Conservation (phyloP, 495 filamentous ascomycete species). For the Podospora anserina region DNA sequence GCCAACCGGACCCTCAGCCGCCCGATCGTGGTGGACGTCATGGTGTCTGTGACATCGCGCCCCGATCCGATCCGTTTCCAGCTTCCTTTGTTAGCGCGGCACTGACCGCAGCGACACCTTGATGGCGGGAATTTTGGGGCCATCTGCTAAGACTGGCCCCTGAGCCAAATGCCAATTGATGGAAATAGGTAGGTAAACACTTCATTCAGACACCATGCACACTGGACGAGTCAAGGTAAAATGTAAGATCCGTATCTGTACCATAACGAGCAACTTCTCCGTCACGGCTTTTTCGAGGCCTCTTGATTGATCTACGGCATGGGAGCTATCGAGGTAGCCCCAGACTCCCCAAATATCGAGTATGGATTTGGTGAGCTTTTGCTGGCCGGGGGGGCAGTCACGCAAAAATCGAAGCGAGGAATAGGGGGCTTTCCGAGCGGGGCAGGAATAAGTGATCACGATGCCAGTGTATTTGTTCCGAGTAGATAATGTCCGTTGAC, state of each 20-base stretch:
- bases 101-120: background rate
- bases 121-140: background rate
- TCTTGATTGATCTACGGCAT: slow-evolving; percentile 52
- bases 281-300: slow-evolving; percentile 86
- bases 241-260: slow-evolving; percentile 97
- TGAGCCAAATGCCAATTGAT: background rate
- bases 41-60: slow-evolving; percentile 23
- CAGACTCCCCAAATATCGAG: slow-evolving; percentile 51
- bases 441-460: slow-evolving; percentile 23
- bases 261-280: slow-evolving; percentile 68
- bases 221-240: slow-evolving; percentile 2
- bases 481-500: slow-evolving; percentile 37
- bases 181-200: background rate
- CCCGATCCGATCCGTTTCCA: slow-evolving; percentile 7
- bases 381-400: slow-evolving; percentile 39
- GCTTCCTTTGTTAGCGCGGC: slow-evolving; percentile 24
- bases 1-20: slow-evolving; percentile 14
- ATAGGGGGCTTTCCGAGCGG: background rate
- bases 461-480: slow-evolving; percentile 36
- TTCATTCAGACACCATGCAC: background rate
- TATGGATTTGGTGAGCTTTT: slow-evolving; percentile 50
- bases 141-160: background rate
- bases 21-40: slow-evolving; percentile 28
- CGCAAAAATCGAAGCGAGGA: background rate
- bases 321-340: slow-evolving; percentile 52